Percentiles rank a stretch among this genome's conserved stretches.
phyloP scores from a whole-genome alignment of 169 alveolate species.

The Plasmodium falciparum region DNA sequence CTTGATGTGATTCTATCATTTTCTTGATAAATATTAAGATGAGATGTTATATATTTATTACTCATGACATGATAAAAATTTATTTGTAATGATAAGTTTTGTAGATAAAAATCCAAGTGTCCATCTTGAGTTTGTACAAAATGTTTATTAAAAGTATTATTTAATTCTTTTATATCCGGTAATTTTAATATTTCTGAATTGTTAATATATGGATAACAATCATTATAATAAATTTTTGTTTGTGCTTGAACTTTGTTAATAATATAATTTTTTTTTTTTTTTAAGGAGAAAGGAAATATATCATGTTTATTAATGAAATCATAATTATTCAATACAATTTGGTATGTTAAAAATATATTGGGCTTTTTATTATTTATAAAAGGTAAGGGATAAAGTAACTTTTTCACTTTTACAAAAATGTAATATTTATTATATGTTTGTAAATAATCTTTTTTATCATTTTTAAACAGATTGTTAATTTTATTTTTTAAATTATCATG shows the following conservation, averaged over 20 bases:
- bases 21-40: no score
- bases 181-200: slow-evolving; percentile 15
- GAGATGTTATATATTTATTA: neutral
- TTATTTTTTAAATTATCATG: neutral
- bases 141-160: neutral
- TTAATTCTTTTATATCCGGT: slow-evolving; percentile 25
- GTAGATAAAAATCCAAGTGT: slow-evolving; percentile 21
- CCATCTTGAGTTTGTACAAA: neutral
- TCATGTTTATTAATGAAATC: slow-evolving; percentile 17
- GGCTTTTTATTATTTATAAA: slow-evolving; percentile 30
- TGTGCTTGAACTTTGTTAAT: slow-evolving; percentile 55
- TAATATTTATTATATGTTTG: slow-evolving; percentile 6
- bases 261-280: slow-evolving; percentile 13
- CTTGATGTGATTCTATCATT: no score
- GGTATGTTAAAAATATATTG: slow-evolving; percentile 29
- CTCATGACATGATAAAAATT: slow-evolving; percentile 12
- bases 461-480: neutral
- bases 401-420: slow-evolving; percentile 40
- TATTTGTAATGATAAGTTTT: slow-evolving; percentile 57
- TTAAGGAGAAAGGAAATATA: slow-evolving; percentile 18
- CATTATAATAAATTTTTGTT: slow-evolving; percentile 22
- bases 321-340: slow-evolving; percentile 54
- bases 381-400: slow-evolving; percentile 13
- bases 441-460: neutral
- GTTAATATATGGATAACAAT: slow-evolving; percentile 9